Percentiles rank a stretch among this genome's conserved stretches.
phyloP scores from a whole-genome alignment of 805 yeast species.

The Starmerella riodocensis region DNA sequence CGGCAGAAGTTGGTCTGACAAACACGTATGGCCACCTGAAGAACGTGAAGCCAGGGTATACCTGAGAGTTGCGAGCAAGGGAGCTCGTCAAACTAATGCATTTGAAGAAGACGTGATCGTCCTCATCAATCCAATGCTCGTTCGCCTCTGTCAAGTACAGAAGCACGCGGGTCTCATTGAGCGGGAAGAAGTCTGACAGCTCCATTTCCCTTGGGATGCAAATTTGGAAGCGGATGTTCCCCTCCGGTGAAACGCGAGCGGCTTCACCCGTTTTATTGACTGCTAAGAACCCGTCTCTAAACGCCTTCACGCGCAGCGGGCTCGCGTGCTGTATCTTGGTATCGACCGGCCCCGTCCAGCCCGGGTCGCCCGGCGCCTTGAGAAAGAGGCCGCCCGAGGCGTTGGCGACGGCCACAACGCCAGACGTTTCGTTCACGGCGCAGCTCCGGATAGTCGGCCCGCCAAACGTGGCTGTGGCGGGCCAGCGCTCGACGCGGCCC shows the following conservation, averaged over 20 bases:
- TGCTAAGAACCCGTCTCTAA: too few species aligned
- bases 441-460: background rate
- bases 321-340: too few species aligned
- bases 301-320: too few species aligned
- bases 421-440: background rate
- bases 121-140: background rate
- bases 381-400: too few species aligned
- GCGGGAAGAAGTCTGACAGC: constrained; percentile 11
- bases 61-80: background rate
- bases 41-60: background rate
- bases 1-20: constrained; percentile 3
- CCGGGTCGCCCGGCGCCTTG: too few species aligned
- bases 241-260: too few species aligned
- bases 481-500: background rate
- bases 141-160: constrained; percentile 2
- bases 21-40: too few species aligned
- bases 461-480: background rate
- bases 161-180: background rate
- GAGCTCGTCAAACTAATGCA: background rate
- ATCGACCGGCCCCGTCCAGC: too few species aligned
- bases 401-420: background rate
- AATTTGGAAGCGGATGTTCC: too few species aligned
- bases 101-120: too few species aligned
- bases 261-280: too few species aligned
- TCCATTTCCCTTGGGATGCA: too few species aligned